Conservation (phyloP, 1,284 basidiomycete genomes). For the Phellopilus nigrolimitatus region DNA sequence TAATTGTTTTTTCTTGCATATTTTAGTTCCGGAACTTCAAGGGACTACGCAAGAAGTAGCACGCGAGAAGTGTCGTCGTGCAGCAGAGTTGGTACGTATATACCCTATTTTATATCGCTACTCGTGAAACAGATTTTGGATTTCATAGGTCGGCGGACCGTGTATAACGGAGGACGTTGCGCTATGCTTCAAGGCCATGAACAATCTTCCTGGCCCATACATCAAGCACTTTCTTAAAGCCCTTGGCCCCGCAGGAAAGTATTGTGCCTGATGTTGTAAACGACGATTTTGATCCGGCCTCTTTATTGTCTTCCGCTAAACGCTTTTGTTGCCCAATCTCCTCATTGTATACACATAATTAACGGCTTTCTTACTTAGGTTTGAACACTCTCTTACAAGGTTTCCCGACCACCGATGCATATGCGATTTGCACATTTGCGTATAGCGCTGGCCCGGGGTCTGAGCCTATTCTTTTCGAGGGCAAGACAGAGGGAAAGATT, state of each 20-base stretch:
- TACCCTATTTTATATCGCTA: background rate
- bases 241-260: conserved; percentile 72
- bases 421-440: conserved; percentile 94
- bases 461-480: conserved; percentile 89
- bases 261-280: background rate
- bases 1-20: no score
- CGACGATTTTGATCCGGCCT: background rate
- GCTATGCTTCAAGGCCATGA: conserved; percentile 84
- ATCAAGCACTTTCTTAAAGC: conserved; percentile 88
- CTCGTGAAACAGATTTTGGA: conserved; percentile 1
- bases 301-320: no score
- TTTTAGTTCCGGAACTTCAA: conserved; percentile 95
- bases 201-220: conserved; percentile 92
- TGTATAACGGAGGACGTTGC: conserved; percentile 98
- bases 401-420: conserved; percentile 78
- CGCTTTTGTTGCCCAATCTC: no score
- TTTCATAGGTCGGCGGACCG: conserved; percentile 65
- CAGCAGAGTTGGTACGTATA: conserved; percentile 69
- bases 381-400: conserved; percentile 85
- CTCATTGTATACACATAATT: no score
- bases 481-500: conserved; percentile 82
- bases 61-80: conserved; percentile 79
- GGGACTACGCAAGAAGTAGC: conserved; percentile 92
- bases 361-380: conserved; percentile 39
- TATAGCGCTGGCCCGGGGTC: conserved; percentile 81